A percentile compares a stretch with the other conserved stretches of the same genome.
These are phyloP conservation scores for Sporormia fimetaria DNA, from an alignment of 495 filamentous ascomycete genomes.

Conservation along the genomic window DNA sequence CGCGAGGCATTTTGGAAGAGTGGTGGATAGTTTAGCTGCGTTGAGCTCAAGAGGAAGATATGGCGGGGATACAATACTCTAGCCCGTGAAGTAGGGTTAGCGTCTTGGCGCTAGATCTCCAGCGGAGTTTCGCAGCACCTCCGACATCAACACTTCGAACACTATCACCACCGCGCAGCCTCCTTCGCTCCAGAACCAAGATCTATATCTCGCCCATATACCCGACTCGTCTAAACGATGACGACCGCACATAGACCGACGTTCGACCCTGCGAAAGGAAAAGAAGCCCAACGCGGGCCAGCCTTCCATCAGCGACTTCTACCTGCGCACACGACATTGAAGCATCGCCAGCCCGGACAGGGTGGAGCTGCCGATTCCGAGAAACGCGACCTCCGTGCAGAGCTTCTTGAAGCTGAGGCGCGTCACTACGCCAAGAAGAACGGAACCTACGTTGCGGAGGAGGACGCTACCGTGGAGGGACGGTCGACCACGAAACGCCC, in stretches of 20 bases:
- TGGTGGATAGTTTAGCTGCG: conserved; percentile 3
- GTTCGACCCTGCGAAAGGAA: conserved; percentile 88
- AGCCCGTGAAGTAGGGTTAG: conserved; percentile 14
- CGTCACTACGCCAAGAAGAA: conserved; percentile 77
- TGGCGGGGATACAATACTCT: too few species aligned
- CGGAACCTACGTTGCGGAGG: conserved; percentile 34
- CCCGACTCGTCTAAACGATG: conserved; percentile 18
- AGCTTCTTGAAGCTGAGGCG: conserved; percentile 80
- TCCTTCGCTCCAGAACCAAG: neutral
- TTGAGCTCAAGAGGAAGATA: conserved; percentile 1
- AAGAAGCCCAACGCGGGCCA: conserved; percentile 85
- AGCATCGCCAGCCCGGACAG: conserved; percentile 73
- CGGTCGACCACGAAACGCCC: conserved; percentile 49
- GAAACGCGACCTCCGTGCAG: conserved; percentile 74
- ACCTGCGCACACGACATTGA: conserved; percentile 83
- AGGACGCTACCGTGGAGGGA: conserved; percentile 5
- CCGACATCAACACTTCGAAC: too few species aligned
- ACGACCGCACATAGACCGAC: conserved; percentile 67
- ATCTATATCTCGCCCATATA: neutral
- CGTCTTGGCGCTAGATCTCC: conserved; percentile 9
- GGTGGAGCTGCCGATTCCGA: conserved; percentile 67
- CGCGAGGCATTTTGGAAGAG: conserved; percentile 63
- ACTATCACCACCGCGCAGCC: neutral
- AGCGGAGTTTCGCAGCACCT: too few species aligned
- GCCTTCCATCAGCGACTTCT: conserved; percentile 95